A percentile compares a stretch with the other conserved stretches of the same genome.
Evolutionary conservation across 306 rosid genomes (phyloP).

Genomic region (Begonia peltatifolia): DNA sequence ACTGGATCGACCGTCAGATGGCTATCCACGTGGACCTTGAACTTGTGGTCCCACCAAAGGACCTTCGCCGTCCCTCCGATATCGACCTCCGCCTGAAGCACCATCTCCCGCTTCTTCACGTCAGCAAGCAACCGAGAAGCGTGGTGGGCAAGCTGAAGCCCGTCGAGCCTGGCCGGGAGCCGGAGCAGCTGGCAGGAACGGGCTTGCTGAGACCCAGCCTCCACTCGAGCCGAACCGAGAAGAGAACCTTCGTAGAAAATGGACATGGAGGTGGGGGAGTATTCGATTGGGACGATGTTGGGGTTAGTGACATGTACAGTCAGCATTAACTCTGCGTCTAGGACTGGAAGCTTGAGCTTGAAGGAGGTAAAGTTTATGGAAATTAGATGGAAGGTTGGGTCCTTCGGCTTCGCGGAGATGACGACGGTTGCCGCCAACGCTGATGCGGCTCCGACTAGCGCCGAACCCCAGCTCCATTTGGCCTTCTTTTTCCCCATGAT

Average conservation of each 20-base stretch:
- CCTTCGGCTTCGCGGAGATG: conserved; percentile 55
- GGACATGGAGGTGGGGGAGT: conserved; percentile 76
- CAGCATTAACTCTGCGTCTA: conserved; percentile 57
- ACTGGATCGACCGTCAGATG: conserved; percentile 72
- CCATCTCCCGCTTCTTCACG: conserved; percentile 56
- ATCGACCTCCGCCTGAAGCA: conserved; percentile 52
- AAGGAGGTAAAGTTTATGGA: conserved; percentile 63
- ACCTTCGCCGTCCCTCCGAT: conserved; percentile 61
- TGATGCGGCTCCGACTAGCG: conserved; percentile 59
- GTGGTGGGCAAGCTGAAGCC: conserved; percentile 49
- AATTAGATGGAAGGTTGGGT: conserved; percentile 63
- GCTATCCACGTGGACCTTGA: conserved; percentile 64
- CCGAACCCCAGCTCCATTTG: conserved; percentile 65
- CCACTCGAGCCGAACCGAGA: conserved; percentile 62
- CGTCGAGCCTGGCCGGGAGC: conserved; percentile 60
- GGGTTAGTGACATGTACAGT: conserved; percentile 88
- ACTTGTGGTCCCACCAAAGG: conserved; percentile 64
- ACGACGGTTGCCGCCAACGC: conserved; percentile 44
- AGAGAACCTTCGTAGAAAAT: conserved; percentile 67
- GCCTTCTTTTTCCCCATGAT: conserved; percentile 21
- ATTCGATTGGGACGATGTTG: conserved; percentile 52
- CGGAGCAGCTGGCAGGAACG: conserved; percentile 58
- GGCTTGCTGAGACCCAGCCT: conserved; percentile 63
- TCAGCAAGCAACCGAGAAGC: conserved; percentile 38
- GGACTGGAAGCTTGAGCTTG: conserved; percentile 41